Percentiles rank a stretch among this genome's conserved stretches.
Conservation (phyloP, 257 asterid species). For the Nicotiana otophora region DNA sequence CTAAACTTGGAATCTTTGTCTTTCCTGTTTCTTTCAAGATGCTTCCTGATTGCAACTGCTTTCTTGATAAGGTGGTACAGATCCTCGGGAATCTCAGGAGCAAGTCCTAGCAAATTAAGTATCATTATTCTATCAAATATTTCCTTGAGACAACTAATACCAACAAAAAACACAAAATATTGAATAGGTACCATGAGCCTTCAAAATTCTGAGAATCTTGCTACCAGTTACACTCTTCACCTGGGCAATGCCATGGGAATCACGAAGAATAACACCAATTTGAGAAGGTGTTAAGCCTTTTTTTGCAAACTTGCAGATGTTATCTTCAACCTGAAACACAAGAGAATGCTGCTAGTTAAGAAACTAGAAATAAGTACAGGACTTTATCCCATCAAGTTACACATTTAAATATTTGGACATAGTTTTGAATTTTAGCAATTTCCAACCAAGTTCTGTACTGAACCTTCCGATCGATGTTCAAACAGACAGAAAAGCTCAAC, state of each 20-base stretch:
- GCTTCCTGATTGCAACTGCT: slow-evolving; percentile 71
- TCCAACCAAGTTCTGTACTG: neutral
- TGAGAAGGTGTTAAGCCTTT: slow-evolving; percentile 68
- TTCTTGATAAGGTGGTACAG: slow-evolving; percentile 56
- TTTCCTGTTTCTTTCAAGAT: slow-evolving; percentile 71
- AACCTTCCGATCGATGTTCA: neutral
- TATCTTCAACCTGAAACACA: slow-evolving; percentile 47
- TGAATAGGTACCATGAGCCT: slow-evolving; percentile 36
- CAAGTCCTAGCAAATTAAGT: slow-evolving; percentile 40
- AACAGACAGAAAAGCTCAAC: neutral
- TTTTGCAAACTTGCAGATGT: slow-evolving; percentile 61
- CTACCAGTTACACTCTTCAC: slow-evolving; percentile 27
- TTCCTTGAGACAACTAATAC: neutral
- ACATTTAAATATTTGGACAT: neutral
- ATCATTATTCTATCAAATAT: neutral
- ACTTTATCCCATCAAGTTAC: neutral
- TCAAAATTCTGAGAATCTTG: slow-evolving; percentile 63
- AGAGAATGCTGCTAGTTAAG: neutral
- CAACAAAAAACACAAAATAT: neutral
- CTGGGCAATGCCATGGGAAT: slow-evolving; percentile 68
- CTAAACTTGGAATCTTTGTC: slow-evolving; percentile 69
- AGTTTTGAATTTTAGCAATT: neutral
- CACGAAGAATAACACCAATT: slow-evolving; percentile 73
- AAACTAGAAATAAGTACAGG: neutral
- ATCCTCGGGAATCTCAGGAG: slow-evolving; percentile 40